Base-by-base conservation (phyloP, 306 rosid species). In the Corylus avellana region DNA sequence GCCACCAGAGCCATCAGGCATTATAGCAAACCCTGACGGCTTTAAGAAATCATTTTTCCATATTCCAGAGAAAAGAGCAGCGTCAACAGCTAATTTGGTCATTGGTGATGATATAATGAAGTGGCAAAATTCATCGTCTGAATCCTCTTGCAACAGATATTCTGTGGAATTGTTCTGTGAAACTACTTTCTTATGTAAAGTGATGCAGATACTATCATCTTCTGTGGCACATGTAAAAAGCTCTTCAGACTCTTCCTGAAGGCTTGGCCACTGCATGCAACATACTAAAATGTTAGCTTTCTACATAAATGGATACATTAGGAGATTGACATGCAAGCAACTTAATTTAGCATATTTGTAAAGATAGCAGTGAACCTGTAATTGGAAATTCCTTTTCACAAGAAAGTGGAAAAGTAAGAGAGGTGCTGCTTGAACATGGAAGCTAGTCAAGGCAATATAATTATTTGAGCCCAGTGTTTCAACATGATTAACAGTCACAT, bases 21-120 rank as follows among this genome's bases (percentile, higher is more conserved):
- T 53, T 62, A 81, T 62, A 20, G 85, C 76, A 72, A 76, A 81
- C 46, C 85, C 85, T 4, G 72, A 71, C 72, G 78, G 78, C 54
- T 44, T 76, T 17, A 77, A 22, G 46, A 8, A 62, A 62, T 25
- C 12, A 29, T 22, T 5, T 17, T 5, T 18, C 46, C 69, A 56
- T 17, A 22, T 16, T 63, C 50, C 37, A 7, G 29, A 61, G 5
- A 29, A 3, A 64, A 78, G 49, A 27, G 76, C 32, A 16, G 81
- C 7, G 5, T 9, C n/a, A 12, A 72, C 29, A 16, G 71, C 81
- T 17, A 48, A 17, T 27, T 51, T 59, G 12, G 59, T 27, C 70
- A 76, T 11, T 12, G 11, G 42, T 7, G 78, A 59, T 77, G 85
- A 72, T 61, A 81, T 35, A 20, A 81, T 10, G 59, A 51, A 77